phyloP scores from a whole-genome alignment of 371 early-diverging fungal species.

The Rhizopus microsporus region DNA sequence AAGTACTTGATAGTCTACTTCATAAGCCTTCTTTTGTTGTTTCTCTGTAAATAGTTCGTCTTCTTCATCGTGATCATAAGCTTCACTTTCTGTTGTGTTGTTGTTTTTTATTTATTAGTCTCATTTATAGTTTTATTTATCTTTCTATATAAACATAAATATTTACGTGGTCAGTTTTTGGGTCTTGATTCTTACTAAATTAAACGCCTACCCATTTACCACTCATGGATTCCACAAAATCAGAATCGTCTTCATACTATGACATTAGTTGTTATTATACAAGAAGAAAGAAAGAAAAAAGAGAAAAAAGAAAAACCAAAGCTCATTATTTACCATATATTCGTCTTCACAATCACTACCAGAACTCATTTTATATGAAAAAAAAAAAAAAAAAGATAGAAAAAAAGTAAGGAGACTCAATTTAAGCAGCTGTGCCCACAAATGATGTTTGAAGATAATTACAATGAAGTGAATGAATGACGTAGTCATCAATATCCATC shows the following conservation, averaged over 20 bases:
- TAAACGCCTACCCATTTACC: slow-evolving; percentile 19
- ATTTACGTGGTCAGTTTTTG: slow-evolving; percentile 1
- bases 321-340: slow-evolving; percentile 21
- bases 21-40: slow-evolving; percentile 37
- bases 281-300: neutral
- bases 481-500: neutral
- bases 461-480: neutral
- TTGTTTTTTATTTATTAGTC: neutral
- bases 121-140: neutral
- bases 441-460: too few species aligned
- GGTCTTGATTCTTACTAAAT: neutral
- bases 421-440: neutral
- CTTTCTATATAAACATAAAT: neutral
- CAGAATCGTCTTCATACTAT: slow-evolving; percentile 32
- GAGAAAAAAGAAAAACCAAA: neutral
- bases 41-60: slow-evolving; percentile 40
- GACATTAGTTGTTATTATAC: neutral
- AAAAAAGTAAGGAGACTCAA: neutral
- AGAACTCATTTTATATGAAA: slow-evolving; percentile 20
- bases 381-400: slow-evolving; percentile 3
- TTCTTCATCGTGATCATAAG: slow-evolving; percentile 36
- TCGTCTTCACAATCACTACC: slow-evolving; percentile 29
- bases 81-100: slow-evolving; percentile 28
- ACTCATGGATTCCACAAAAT: slow-evolving; percentile 36
- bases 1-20: slow-evolving; percentile 44